These are phyloP conservation scores for Acacia melanoxylon DNA, from an alignment of 306 rosid species.

Conservation along the genomic window DNA sequence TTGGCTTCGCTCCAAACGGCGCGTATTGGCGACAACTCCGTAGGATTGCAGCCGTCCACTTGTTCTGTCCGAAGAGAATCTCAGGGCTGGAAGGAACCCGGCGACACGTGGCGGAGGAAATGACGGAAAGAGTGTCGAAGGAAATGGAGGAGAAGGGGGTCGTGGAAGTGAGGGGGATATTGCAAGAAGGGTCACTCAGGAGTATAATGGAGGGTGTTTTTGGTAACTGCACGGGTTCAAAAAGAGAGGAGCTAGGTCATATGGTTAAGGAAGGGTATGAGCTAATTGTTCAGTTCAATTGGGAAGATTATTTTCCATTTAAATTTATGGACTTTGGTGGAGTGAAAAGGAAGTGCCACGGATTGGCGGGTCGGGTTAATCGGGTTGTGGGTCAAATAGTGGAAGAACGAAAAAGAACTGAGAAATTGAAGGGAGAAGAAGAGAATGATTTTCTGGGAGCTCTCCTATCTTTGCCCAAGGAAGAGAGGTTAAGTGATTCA, in stretches of 20 bases:
- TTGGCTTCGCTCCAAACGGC: slow-evolving; percentile 85
- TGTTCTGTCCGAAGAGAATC: slow-evolving; percentile 79
- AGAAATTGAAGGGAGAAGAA: slow-evolving; percentile 9
- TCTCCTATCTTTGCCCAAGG: slow-evolving; percentile 60
- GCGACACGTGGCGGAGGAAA: slow-evolving; percentile 44
- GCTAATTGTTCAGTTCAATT: slow-evolving; percentile 54
- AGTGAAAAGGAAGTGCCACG: slow-evolving; percentile 72
- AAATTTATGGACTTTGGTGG: slow-evolving; percentile 76
- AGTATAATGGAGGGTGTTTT: slow-evolving; percentile 80
- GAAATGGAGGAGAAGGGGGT: slow-evolving; percentile 51
- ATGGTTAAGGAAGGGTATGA: slow-evolving; percentile 83
- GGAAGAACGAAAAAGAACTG: slow-evolving; percentile 42
- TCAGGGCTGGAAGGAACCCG: slow-evolving; percentile 52
- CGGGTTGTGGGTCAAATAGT: slow-evolving; percentile 57
- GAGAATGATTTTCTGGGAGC: slow-evolving; percentile 70
- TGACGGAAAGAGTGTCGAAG: slow-evolving; percentile 38
- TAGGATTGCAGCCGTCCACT: slow-evolving; percentile 56
- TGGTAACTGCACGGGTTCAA: slow-evolving; percentile 40
- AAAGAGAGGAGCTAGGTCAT: slow-evolving; percentile 37
- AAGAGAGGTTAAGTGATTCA: slow-evolving; percentile 56
- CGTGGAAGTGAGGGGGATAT: slow-evolving; percentile 52
- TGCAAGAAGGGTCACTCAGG: slow-evolving; percentile 64
- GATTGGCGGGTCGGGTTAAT: slow-evolving; percentile 57
- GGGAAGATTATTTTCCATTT: slow-evolving; percentile 75
- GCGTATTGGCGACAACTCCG: slow-evolving; percentile 75